Conservation (phyloP, 495 filamentous ascomycete species). For the Hypoxylon lenormandii region DNA sequence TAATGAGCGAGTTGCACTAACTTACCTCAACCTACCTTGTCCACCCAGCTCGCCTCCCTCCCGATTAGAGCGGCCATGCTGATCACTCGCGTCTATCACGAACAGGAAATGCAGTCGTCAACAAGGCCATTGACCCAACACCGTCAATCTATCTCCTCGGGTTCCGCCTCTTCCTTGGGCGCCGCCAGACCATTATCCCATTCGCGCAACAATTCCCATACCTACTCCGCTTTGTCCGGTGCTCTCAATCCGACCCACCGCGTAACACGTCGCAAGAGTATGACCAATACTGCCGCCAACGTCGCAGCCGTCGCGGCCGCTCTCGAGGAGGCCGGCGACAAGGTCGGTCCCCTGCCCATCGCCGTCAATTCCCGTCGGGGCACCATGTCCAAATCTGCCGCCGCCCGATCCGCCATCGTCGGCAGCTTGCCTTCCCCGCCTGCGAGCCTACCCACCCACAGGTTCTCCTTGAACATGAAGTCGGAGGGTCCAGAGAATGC, state of each 20-base stretch:
- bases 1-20: constrained; percentile 47
- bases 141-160: constrained; percentile 61
- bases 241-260: constrained; percentile 84
- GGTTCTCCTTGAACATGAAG: constrained; percentile 56
- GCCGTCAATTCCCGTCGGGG: constrained; percentile 61
- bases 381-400: constrained; percentile 63
- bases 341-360: constrained; percentile 65
- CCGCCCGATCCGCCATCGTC: constrained; percentile 58
- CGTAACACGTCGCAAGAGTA: constrained; percentile 92
- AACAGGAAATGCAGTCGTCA: constrained; percentile 63
- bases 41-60: constrained; percentile 49
- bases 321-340: constrained; percentile 71
- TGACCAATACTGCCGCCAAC: constrained; percentile 78
- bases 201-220: constrained; percentile 84
- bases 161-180: constrained; percentile 55
- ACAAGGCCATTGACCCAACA: constrained; percentile 63
- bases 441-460: constrained; percentile 60
- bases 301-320: constrained; percentile 78
- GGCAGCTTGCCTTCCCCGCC: constrained; percentile 71
- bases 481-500: constrained; percentile 65
- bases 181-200: constrained; percentile 64
- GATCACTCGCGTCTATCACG: constrained; percentile 51
- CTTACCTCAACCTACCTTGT: constrained; percentile 41
- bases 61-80: constrained; percentile 50
- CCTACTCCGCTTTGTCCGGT: constrained; percentile 73